phyloP scores from a whole-genome alignment of 805 yeast species.

The Candida suzukii region DNA sequence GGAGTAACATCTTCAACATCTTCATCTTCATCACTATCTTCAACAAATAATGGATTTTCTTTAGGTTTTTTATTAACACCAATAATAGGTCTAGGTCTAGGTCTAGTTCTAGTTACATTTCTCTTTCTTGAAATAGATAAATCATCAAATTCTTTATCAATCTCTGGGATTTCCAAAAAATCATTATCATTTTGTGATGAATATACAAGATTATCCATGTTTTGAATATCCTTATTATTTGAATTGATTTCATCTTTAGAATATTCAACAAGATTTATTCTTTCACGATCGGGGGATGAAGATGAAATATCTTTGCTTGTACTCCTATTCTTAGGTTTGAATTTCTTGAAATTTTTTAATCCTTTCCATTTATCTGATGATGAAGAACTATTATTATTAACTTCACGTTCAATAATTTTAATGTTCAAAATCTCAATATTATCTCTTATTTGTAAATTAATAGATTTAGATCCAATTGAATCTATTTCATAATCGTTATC shows the following conservation, averaged over 20 bases:
- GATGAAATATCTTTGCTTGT: no score
- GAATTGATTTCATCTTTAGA: not conserved
- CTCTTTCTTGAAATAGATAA: not conserved
- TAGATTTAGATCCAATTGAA: not conserved
- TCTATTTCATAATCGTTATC: not conserved
- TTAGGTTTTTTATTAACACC: no score
- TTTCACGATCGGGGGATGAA: no score
- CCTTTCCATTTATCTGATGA: not conserved
- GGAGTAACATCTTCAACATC: not conserved
- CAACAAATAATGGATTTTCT: not conserved
- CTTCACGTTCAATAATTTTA: not conserved
- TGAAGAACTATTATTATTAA: not conserved
- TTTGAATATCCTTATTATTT: not conserved
- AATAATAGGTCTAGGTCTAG: no score
- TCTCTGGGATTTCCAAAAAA: no score
- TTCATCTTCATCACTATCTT: not conserved
- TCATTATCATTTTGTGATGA: not conserved
- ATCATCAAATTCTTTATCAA: constrained; percentile 10
- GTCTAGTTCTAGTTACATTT: not conserved
- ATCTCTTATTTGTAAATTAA: not conserved
- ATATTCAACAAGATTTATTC: constrained; percentile 5
- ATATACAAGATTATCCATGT: not conserved
- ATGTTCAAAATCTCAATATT: not conserved
- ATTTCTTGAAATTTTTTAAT: not conserved
- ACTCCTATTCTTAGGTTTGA: constrained; percentile 1